These are phyloP conservation scores for Pouteria glomerata DNA, from an alignment of 148 eudicot genomes.

Conservation along the genomic window DNA sequence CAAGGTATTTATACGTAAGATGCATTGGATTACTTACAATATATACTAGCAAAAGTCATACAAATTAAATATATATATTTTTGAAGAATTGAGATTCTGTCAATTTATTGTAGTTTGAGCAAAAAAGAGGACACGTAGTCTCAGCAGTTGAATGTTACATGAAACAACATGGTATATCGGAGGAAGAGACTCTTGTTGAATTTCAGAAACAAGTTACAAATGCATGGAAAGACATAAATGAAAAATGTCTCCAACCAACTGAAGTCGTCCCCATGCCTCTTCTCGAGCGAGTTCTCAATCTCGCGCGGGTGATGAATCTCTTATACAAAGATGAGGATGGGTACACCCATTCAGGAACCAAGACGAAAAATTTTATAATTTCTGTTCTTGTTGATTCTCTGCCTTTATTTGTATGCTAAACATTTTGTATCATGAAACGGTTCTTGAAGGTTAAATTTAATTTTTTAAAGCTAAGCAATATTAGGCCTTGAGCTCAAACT, in stretches of 20 bases:
- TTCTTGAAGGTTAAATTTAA: too few species aligned
- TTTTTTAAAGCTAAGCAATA: too few species aligned
- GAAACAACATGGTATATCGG: conserved; percentile 21
- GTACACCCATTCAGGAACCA: conserved; percentile 27
- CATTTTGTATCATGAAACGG: too few species aligned
- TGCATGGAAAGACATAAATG: conserved; percentile 44
- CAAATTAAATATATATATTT: not conserved
- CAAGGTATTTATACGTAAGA: too few species aligned
- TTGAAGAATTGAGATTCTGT: not conserved
- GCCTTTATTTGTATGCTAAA: too few species aligned
- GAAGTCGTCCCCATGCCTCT: conserved; percentile 27
- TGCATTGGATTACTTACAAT: not conserved
- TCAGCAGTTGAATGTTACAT: conserved; percentile 42
- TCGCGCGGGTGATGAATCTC: conserved; percentile 27
- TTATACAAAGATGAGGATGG: conserved; percentile 45
- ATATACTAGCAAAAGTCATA: not conserved
- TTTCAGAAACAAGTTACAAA: conserved; percentile 11
- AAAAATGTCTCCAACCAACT: conserved; percentile 27
- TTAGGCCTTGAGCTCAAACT: too few species aligned
- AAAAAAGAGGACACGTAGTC: conserved; percentile 29
- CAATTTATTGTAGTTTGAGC: conserved; percentile 20
- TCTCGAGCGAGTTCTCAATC: conserved; percentile 28
- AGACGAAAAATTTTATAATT: not conserved
- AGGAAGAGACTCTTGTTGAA: conserved; percentile 21
- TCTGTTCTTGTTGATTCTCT: conserved; percentile 17